Conservation (phyloP, 305 asterid genomes). For the Stenogyne calaminthoides region DNA sequence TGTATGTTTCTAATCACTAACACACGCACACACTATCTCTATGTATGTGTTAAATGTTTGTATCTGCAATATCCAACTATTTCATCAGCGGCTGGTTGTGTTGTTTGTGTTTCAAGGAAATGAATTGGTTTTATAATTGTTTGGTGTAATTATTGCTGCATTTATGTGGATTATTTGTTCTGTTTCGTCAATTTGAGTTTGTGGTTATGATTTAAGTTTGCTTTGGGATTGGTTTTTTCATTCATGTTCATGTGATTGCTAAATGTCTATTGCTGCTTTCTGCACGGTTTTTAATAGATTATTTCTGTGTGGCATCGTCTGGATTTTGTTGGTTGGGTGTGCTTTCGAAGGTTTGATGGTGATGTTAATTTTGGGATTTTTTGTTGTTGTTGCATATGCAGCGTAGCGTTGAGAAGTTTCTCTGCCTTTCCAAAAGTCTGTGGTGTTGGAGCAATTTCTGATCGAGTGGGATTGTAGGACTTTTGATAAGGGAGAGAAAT, state of each 20-base stretch:
- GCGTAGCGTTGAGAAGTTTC: constrained; percentile 37
- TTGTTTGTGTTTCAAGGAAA: background rate
- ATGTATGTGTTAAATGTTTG: too few species aligned
- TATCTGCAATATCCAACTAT: background rate
- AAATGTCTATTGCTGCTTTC: constrained; percentile 10
- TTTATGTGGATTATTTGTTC: constrained; percentile 5
- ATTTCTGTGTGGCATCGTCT: constrained; percentile 23
- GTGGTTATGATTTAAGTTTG: constrained; percentile 27
- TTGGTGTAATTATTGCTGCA: constrained; percentile 26
- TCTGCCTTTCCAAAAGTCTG: constrained; percentile 31
- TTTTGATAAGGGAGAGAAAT: constrained; percentile 33
- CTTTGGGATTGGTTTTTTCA: constrained; percentile 7
- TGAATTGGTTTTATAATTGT: background rate
- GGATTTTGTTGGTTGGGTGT: constrained; percentile 24
- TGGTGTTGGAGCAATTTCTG: constrained; percentile 30
- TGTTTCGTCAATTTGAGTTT: background rate
- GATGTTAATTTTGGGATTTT: constrained; percentile 37
- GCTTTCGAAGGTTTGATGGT: constrained; percentile 40
- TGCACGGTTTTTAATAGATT: constrained; percentile 9
- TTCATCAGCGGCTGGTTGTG: constrained; percentile 7
- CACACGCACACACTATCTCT: background rate
- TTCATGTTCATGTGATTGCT: constrained; percentile 30
- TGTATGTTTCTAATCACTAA: constrained; percentile 29
- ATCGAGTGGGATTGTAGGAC: constrained; percentile 28
- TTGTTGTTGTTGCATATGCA: constrained; percentile 33